Evolutionary conservation across 805 yeast genomes (phyloP).

Genomic region (Barnettozyma botsteinii): DNA sequence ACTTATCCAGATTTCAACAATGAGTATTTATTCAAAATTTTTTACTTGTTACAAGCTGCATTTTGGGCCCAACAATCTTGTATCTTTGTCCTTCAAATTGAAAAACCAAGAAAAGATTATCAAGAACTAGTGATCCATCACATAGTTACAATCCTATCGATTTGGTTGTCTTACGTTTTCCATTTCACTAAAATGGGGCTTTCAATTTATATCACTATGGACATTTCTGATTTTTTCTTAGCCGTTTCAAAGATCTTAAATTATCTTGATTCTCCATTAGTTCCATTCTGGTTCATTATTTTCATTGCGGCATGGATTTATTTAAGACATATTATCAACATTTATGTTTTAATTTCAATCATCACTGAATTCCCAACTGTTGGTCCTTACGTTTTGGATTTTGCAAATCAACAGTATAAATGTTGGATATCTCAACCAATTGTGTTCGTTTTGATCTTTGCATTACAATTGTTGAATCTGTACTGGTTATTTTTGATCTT

Average conservation of each 20-base stretch:
- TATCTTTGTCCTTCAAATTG: constrained; percentile 75
- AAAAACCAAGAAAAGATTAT: constrained; percentile 93
- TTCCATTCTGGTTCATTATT: constrained; percentile 59
- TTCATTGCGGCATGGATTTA: constrained; percentile 80
- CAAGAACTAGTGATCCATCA: constrained; percentile 90
- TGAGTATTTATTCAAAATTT: constrained; percentile 64
- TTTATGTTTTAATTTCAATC: constrained; percentile 77
- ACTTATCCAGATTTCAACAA: constrained; percentile 80
- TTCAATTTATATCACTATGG: constrained; percentile 91
- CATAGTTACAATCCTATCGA: constrained; percentile 80
- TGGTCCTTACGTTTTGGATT: constrained; percentile 76
- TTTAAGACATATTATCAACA: constrained; percentile 79
- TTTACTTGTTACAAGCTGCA: constrained; percentile 88
- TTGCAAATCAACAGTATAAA: constrained; percentile 89
- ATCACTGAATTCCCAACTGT: constrained; percentile 81
- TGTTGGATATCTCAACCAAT: constrained; percentile 94
- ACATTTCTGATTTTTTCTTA: constrained; percentile 84
- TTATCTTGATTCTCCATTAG: constrained; percentile 64
- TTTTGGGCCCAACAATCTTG: constrained; percentile 97
- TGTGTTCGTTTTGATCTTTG: constrained; percentile 69
- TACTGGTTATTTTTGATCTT: constrained; percentile 85
- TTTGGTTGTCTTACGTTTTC: constrained; percentile 83
- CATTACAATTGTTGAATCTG: constrained; percentile 77
- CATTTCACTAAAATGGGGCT: constrained; percentile 97
- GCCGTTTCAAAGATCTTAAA: constrained; percentile 81